Percentiles rank a stretch among this genome's conserved stretches.
phyloP scores from a whole-genome alignment of 495 filamentous ascomycete species.

The Penicillium pancosmium region DNA sequence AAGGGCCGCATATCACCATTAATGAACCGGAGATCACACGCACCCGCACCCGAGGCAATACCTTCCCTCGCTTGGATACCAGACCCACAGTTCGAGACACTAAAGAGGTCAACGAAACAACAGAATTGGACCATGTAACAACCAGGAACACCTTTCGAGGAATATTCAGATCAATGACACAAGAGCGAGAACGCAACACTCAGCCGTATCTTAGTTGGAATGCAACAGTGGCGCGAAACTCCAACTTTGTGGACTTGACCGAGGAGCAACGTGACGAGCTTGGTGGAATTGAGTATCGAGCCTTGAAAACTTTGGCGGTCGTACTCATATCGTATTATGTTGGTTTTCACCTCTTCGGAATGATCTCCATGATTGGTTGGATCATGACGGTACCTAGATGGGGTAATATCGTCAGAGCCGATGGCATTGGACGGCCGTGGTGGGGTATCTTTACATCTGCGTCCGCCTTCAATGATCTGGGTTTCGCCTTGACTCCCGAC shows the following conservation, averaged over 20 bases:
- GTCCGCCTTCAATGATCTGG: conserved; percentile 88
- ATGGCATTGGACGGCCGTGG: conserved; percentile 72
- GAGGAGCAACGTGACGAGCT: conserved; percentile 92
- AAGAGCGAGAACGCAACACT: conserved; percentile 52
- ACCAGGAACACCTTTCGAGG: conserved; percentile 40
- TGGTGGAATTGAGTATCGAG: conserved; percentile 91
- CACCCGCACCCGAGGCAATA: conserved; percentile 36
- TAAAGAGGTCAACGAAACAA: conserved; percentile 28
- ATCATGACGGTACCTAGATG: conserved; percentile 63
- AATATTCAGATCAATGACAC: conserved; percentile 42
- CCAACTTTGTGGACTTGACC: conserved; percentile 82
- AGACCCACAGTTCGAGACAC: conserved; percentile 40
- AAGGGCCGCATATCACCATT: conserved; percentile 62
- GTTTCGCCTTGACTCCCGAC: conserved; percentile 85
- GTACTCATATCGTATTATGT: conserved; percentile 79
- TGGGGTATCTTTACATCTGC: conserved; percentile 88
- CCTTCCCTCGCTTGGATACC: conserved; percentile 45
- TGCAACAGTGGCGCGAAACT: conserved; percentile 89
- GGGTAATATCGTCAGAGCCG: conserved; percentile 59
- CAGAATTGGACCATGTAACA: conserved; percentile 21
- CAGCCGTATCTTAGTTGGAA: conserved; percentile 91
- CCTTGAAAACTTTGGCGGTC: conserved; percentile 79
- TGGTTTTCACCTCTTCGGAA: conserved; percentile 72
- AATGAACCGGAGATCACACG: conserved; percentile 57
- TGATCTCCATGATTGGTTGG: conserved; percentile 76